These are phyloP conservation scores for Colletotrichum navitas DNA, from an alignment of 2,329 filamentous ascomycete species.

Conservation along the genomic window DNA sequence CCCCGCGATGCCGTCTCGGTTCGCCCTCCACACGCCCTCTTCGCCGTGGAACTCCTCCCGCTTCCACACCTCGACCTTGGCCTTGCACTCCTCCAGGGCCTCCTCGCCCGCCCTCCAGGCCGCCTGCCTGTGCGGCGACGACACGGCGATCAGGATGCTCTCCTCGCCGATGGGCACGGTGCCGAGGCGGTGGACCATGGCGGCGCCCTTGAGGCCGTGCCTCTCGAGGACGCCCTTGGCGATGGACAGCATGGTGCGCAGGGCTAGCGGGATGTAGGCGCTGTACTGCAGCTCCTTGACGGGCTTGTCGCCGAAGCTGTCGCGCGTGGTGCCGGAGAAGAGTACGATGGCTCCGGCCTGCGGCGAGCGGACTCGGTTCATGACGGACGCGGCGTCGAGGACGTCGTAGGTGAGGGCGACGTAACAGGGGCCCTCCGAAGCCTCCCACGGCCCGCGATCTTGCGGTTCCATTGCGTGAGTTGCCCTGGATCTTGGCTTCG, in stretches of 20 bases:
- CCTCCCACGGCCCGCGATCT: slow-evolving; percentile 51
- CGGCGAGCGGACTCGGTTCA: slow-evolving; percentile 78
- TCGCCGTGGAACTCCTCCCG: slow-evolving; percentile 86
- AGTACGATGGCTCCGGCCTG: slow-evolving; percentile 82
- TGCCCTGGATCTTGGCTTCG: no score
- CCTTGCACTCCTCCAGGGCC: slow-evolving; percentile 88
- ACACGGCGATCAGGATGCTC: slow-evolving; percentile 90
- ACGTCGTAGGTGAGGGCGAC: slow-evolving; percentile 75
- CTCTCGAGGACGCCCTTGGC: slow-evolving; percentile 67
- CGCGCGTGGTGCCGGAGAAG: slow-evolving; percentile 83
- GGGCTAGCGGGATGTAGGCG: slow-evolving; percentile 77
- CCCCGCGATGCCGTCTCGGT: slow-evolving; percentile 78
- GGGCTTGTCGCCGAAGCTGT: slow-evolving; percentile 78
- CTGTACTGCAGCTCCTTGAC: slow-evolving; percentile 82
- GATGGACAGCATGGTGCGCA: slow-evolving; percentile 76
- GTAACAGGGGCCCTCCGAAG: slow-evolving; percentile 67
- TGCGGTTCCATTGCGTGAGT: slow-evolving; percentile 11
- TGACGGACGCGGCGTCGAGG: slow-evolving; percentile 69
- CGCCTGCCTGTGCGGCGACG: slow-evolving; percentile 82
- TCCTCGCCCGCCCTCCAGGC: slow-evolving; percentile 93
- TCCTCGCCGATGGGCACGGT: slow-evolving; percentile 91
- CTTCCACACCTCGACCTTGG: slow-evolving; percentile 95
- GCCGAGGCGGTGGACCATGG: slow-evolving; percentile 87
- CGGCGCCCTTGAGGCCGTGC: slow-evolving; percentile 78
- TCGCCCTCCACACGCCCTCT: slow-evolving; percentile 88